phyloP scores from a whole-genome alignment of 2,329 filamentous ascomycete species.

The Talaromyces amestolkiae region DNA sequence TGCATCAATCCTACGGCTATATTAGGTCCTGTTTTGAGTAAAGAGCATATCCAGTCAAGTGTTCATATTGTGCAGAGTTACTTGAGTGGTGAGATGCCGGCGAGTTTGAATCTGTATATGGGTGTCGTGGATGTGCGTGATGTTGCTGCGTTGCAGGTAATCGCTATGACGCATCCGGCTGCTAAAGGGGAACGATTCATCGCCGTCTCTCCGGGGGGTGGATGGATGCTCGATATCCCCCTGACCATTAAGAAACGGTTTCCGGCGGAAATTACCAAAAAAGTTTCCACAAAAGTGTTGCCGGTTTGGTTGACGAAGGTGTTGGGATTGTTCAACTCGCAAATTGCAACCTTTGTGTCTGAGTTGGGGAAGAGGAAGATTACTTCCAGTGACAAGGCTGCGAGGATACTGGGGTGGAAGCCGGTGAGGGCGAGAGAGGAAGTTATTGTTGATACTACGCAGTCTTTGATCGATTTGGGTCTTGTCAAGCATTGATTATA shows the following conservation, averaged over 20 bases:
- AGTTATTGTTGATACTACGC: not conserved
- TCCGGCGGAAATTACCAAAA: not conserved
- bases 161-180: not conserved
- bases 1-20: constrained; percentile 3
- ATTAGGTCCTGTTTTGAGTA: not conserved
- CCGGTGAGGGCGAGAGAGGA: not conserved
- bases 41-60: not conserved
- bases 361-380: not conserved
- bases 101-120: constrained; percentile 8
- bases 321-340: not conserved
- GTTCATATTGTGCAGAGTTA: not conserved
- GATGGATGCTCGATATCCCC: not conserved
- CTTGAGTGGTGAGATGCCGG: constrained; percentile 3
- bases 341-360: not conserved
- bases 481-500: not conserved
- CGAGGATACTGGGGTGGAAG: not conserved
- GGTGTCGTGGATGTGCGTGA: constrained; percentile 2
- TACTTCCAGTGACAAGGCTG: not conserved
- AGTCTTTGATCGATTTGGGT: not conserved
- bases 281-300: not conserved
- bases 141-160: not conserved
- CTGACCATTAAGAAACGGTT: not conserved
- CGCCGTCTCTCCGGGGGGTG: not conserved
- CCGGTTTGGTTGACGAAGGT: not conserved
- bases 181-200: not conserved